These are phyloP conservation scores for Skeletonema menzelii DNA, from an alignment of 108 stramenopile species.

Conservation along the genomic window DNA sequence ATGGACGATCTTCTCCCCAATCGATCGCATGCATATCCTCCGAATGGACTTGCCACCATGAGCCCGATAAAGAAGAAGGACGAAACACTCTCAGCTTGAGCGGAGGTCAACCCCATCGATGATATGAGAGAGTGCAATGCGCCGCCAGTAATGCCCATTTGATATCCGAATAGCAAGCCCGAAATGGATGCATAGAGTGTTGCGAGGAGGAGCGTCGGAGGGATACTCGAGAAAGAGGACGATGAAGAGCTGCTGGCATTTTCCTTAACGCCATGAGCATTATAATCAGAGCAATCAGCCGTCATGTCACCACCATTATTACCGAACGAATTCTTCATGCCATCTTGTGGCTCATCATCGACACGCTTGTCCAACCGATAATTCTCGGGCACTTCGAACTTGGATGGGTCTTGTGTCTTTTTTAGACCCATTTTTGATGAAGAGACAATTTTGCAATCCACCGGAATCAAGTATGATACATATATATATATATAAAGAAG, in stretches of 20 bases:
- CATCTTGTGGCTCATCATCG: background rate
- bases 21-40: slow-evolving; percentile 41
- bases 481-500: too few species aligned
- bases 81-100: slow-evolving; percentile 37
- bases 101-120: slow-evolving; percentile 28
- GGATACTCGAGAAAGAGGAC: slow-evolving; percentile 1
- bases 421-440: background rate
- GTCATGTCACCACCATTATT: background rate
- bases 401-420: background rate
- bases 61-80: slow-evolving; percentile 45
- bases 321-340: background rate
- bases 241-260: background rate
- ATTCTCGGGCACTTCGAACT: background rate
- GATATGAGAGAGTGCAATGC: slow-evolving; percentile 43
- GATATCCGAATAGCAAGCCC: slow-evolving; percentile 49
- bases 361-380: background rate
- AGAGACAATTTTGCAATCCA: too few species aligned
- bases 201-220: slow-evolving; percentile 23
- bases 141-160: slow-evolving; percentile 37
- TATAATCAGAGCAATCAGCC: background rate
- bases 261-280: background rate
- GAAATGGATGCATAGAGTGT: slow-evolving; percentile 45
- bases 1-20: slow-evolving; percentile 28
- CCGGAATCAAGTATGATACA: too few species aligned
- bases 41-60: slow-evolving; percentile 40